Evolutionary conservation across 2,329 filamentous ascomycete species (phyloP), one percentile per base, ranked within the genome.

Genomic region (Tolypocladium cylindrosporum): DNA sequence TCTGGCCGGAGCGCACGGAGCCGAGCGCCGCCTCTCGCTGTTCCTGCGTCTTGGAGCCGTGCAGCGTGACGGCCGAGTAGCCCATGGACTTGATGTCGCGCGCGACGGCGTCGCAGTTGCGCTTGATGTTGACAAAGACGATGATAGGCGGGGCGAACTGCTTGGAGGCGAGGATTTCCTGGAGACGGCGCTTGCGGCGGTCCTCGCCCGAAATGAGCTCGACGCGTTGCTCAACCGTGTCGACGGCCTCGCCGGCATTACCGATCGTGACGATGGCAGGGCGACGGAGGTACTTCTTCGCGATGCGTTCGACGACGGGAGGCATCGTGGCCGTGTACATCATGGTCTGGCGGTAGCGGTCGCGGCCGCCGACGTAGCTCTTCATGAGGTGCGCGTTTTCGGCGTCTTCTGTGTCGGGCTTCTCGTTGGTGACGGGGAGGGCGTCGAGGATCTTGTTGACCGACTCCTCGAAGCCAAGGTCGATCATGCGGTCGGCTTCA

Each of bases 291-390:
- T 99, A 99, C 71, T 96, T 96, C 66, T 92, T 88, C n/a, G 94
- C 94, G 62, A 99, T 97, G 61, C 90, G 89, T 71, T 99, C 94
- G 19, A 99, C 90, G 0, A 89, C 85, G 0, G 89, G 77, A 1
- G 94, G 92, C 94, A 99, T 99, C 36, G 94, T 99, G 56, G 94
- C 94, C 63, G 94, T 97, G 84, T 97, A 99, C 94, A 99, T 99
- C 94, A 99, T 99, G 0, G 94, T 99, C 73, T 99, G 93, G 59
- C 94, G 82, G 76, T 97, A 97, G 27, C 89, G 83, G 67, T 91
- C 88, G 64, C 85, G 85, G 21, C 85, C 85, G 56, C 87, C 86
- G 1, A 96, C 76, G 66, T 89, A 88, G 59, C 84, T 82, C 65
- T 86, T 87, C 93, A 97, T 97, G n/a, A 87, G 85, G 58, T 82